Base-by-base conservation (phyloP, 1,284 basidiomycete genomes). In the Trametes sp. region DNA sequence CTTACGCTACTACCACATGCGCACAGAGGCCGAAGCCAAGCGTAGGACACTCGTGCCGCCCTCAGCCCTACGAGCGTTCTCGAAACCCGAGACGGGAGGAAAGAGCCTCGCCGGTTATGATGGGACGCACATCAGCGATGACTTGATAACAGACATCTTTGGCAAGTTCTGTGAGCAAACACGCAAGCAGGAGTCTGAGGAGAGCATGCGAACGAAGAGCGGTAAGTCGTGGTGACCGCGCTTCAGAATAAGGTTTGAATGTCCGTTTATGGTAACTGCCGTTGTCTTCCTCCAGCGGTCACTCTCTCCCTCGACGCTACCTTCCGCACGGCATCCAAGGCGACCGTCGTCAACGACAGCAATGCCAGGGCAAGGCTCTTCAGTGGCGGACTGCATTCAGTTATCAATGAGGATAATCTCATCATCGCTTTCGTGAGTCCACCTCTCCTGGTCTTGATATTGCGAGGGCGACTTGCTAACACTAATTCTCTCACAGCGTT, bases 221-320 rank as follows among this genome's bases (percentile, higher is more conserved):
- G 54, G 54, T 56, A 4, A 33, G 9, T 11, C n/a, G n/a, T n/a
- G n/a, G n/a, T 16, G 33, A 50, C 26, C 29, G 42, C 50, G 19
- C 41, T 44, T 24, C 16, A 2, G 16, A 16, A 19, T 10, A 23
- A 9, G 21, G 11, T 44, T 45, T 9, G 16, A 11, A 1, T 50
- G 24, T 48, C 38, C 49, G 13, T 24, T 21, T 57, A 19, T 4
- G 33, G 14, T 14, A 23, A 53, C 21, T 4, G 56, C 48, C 9
- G 9, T 26, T 14, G 14, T 5, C 38, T 13, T 10, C 3, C 49
- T 24, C 1, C 44, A 59, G 58, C 51, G 1, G 31, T 59, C 24
- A 36, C 51, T 8, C 16, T 59, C 45, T 59, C 58, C 11, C n/a
- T 59, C 58, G 52, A 60, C 28, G 46, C 42, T 2, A 60, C 58